Conservation (phyloP, 176 grass and related monocot species). For the Bolboschoenus planiculmis region DNA sequence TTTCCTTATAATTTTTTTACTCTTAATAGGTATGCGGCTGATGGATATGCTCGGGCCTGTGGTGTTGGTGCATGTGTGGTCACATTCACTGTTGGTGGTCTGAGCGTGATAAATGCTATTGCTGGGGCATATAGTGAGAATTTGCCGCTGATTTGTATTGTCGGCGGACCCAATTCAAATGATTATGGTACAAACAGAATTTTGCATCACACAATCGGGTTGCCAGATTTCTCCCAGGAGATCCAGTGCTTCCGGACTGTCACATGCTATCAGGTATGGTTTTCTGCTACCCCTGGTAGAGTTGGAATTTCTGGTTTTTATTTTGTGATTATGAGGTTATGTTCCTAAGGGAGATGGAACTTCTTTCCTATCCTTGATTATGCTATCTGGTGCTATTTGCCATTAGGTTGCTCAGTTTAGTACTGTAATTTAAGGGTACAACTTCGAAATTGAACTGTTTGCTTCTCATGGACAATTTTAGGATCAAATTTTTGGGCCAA, state of each 20-base stretch:
- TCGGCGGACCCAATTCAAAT: slow-evolving; percentile 67
- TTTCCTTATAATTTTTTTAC: background rate
- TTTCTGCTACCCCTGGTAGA: background rate
- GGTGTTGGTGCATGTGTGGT: slow-evolving; percentile 70
- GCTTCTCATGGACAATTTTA: background rate
- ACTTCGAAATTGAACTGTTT: background rate
- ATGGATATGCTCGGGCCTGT: slow-evolving; percentile 50
- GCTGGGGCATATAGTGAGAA: slow-evolving; percentile 73
- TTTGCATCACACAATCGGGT: slow-evolving; percentile 82
- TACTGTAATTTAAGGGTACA: background rate
- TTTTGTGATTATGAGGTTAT: background rate
- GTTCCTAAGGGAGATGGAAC: background rate
- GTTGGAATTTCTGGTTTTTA: background rate
- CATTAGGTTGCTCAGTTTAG: background rate
- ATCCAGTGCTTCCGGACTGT: slow-evolving; percentile 68
- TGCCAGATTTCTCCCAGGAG: slow-evolving; percentile 74
- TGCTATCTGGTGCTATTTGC: background rate
- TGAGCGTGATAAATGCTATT: slow-evolving; percentile 77
- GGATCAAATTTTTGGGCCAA: background rate
- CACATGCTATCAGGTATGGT: slow-evolving; percentile 58
- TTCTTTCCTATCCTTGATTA: background rate
- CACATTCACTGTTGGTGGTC: slow-evolving; percentile 74
- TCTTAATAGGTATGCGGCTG: slow-evolving; percentile 34
- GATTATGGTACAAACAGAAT: slow-evolving; percentile 68
- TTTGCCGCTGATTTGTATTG: slow-evolving; percentile 65